Conservation (phyloP, 2,329 filamentous ascomycete genomes). For the Aspergillus chevalieri region DNA sequence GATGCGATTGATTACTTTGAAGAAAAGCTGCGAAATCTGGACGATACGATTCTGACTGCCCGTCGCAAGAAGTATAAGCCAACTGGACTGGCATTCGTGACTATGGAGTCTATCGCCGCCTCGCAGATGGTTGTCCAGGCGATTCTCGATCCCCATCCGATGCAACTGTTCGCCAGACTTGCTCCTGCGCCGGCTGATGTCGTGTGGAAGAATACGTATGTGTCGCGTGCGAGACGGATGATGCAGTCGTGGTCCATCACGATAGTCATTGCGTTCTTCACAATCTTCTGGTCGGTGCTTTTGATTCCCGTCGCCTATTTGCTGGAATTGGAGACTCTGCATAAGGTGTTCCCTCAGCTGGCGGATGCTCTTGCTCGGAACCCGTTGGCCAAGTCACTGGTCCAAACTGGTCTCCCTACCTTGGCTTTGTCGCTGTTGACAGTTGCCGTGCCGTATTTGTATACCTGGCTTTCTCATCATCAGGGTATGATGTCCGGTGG, state of each 20-base stretch:
- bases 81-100: constrained; percentile 86
- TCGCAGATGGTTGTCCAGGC: constrained; percentile 95
- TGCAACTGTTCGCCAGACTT: constrained; percentile 74
- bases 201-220: constrained; percentile 92
- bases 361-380: constrained; percentile 63
- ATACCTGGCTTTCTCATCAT: constrained; percentile 81
- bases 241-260: constrained; percentile 79
- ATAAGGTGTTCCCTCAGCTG: constrained; percentile 64
- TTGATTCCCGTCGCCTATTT: constrained; percentile 73
- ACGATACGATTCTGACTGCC: constrained; percentile 65
- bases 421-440: constrained; percentile 80
- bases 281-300: constrained; percentile 80
- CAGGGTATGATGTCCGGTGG: constrained; percentile 95
- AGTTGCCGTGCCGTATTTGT: constrained; percentile 83
- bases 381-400: constrained; percentile 64
- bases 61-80: constrained; percentile 70
- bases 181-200: constrained; percentile 87
- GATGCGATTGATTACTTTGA: constrained; percentile 95
- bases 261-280: constrained; percentile 71
- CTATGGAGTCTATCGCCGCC: constrained; percentile 90
- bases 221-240: constrained; percentile 66
- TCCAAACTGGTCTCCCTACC: constrained; percentile 84
- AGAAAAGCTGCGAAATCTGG: constrained; percentile 70
- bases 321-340: constrained; percentile 74
- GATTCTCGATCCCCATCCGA: constrained; percentile 81